Percentiles rank a stretch among this genome's conserved stretches.
phyloP scores from a whole-genome alignment of 352 stramenopile species.

The Blastocystis hominis region DNA sequence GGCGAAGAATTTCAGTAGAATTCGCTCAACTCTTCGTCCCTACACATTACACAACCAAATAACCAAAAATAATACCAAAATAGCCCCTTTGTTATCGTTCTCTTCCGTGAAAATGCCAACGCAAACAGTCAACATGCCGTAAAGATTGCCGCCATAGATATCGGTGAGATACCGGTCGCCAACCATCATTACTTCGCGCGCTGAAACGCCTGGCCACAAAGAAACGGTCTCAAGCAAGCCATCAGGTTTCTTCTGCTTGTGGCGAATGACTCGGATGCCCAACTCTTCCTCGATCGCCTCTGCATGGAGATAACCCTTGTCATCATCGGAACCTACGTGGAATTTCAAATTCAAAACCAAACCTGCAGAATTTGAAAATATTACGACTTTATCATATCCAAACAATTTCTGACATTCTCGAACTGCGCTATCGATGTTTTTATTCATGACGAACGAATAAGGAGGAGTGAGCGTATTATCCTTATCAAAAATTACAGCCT shows the following conservation, averaged over 20 bases:
- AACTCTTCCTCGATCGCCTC: slow-evolving; percentile 8
- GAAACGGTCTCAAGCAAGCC: not conserved
- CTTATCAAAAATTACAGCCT: slow-evolving; percentile 44
- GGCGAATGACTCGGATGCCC: slow-evolving; percentile 1
- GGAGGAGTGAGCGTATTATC: slow-evolving; percentile 31
- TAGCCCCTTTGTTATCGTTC: slow-evolving; percentile 26
- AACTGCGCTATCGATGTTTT: not conserved
- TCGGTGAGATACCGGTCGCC: slow-evolving; percentile 29
- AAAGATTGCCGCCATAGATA: slow-evolving; percentile 7
- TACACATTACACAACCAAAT: not conserved
- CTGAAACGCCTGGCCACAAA: not conserved
- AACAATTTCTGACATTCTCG: slow-evolving; percentile 3
- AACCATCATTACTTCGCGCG: slow-evolving; percentile 21
- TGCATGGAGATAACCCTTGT: slow-evolving; percentile 15
- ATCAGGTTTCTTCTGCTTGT: slow-evolving; percentile 8
- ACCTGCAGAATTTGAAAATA: slow-evolving; percentile 39
- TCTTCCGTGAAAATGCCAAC: slow-evolving; percentile 16
- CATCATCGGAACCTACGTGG: slow-evolving; percentile 2
- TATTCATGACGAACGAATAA: slow-evolving; percentile 18
- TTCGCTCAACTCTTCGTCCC: not conserved
- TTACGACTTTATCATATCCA: slow-evolving; percentile 17
- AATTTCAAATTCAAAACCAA: not conserved
- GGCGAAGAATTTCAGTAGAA: not conserved
- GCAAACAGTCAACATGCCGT: not conserved
- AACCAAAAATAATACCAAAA: not conserved